Evolutionary conservation across 306 rosid species (phyloP).

Genomic region (Nissolia schottii): DNA sequence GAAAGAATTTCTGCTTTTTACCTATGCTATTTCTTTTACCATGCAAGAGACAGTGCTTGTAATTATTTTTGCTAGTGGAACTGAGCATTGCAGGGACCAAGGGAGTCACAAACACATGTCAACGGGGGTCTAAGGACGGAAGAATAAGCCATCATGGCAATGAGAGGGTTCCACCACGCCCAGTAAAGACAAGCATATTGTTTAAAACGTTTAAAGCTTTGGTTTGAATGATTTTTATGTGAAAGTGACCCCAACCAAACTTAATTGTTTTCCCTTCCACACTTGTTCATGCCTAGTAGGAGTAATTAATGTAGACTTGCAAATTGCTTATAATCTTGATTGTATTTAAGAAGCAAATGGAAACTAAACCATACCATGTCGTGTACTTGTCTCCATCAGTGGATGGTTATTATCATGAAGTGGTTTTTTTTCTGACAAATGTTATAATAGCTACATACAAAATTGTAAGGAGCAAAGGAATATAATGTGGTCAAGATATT

Average conservation of each 20-base stretch:
- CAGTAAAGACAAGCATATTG: constrained; percentile 8
- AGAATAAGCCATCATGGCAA: background rate
- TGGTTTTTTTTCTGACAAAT: background rate
- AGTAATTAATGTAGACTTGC: too few species aligned
- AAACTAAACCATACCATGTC: background rate
- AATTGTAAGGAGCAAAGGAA: constrained; percentile 7
- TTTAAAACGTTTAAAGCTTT: background rate
- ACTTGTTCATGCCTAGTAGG: background rate
- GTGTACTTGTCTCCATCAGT: background rate
- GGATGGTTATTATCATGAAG: background rate
- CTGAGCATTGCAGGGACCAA: constrained; percentile 16
- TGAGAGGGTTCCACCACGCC: background rate
- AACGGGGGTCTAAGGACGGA: background rate
- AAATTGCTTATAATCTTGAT: background rate
- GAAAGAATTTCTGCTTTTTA: background rate
- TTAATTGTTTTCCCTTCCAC: background rate
- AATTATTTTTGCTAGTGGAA: constrained; percentile 10
- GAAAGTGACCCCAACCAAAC: constrained; percentile 5
- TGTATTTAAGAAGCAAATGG: background rate
- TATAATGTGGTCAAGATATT: constrained; percentile 31
- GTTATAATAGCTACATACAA: constrained; percentile 22
- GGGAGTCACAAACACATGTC: background rate
- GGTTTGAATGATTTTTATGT: background rate
- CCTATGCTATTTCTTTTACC: background rate
- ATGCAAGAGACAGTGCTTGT: background rate